These are phyloP conservation scores for Fusarium albidum DNA, from an alignment of 2,329 filamentous ascomycete genomes.

Conservation along the genomic window DNA sequence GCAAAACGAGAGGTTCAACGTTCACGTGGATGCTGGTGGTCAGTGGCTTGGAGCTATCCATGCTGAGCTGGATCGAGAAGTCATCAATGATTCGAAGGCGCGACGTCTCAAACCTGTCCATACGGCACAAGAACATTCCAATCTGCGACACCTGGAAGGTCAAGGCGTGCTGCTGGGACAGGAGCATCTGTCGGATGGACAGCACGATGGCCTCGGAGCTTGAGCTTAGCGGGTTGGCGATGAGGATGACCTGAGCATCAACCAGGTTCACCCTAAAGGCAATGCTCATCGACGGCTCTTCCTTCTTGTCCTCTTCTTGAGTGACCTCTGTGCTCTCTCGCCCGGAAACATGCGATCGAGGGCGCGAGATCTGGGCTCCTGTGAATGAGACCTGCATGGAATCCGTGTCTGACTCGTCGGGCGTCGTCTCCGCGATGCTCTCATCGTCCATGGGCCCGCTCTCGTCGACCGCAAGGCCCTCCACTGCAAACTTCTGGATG, in stretches of 20 bases:
- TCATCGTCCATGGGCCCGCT: constrained; percentile 59
- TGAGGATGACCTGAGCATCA: constrained; percentile 94
- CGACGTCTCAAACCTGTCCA: constrained; percentile 96
- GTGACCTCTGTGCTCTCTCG: constrained; percentile 33
- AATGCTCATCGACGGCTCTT: constrained; percentile 67
- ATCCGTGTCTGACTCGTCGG: constrained; percentile 67
- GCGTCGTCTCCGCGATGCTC: constrained; percentile 60
- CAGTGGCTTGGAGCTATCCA: constrained; percentile 73
- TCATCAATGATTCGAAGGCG: constrained; percentile 94
- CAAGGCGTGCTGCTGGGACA: constrained; percentile 92
- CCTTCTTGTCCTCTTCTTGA: constrained; percentile 28
- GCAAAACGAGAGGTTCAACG: constrained; percentile 88
- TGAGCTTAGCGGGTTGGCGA: constrained; percentile 89
- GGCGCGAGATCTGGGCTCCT: constrained; percentile 44
- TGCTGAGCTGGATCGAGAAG: constrained; percentile 88
- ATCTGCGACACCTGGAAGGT: constrained; percentile 94
- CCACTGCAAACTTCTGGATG: constrained; percentile 81
- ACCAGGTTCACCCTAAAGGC: constrained; percentile 94
- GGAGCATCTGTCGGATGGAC: constrained; percentile 89
- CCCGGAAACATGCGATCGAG: constrained; percentile 40
- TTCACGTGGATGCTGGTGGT: constrained; percentile 84
- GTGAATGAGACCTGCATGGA: constrained; percentile 60
- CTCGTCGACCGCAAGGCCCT: constrained; percentile 72
- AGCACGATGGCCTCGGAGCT: constrained; percentile 97
- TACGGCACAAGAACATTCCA: constrained; percentile 98